These are phyloP conservation scores for Kodamaea anthophila DNA, from an alignment of 1,139 yeast genomes.

Conservation along the genomic window DNA sequence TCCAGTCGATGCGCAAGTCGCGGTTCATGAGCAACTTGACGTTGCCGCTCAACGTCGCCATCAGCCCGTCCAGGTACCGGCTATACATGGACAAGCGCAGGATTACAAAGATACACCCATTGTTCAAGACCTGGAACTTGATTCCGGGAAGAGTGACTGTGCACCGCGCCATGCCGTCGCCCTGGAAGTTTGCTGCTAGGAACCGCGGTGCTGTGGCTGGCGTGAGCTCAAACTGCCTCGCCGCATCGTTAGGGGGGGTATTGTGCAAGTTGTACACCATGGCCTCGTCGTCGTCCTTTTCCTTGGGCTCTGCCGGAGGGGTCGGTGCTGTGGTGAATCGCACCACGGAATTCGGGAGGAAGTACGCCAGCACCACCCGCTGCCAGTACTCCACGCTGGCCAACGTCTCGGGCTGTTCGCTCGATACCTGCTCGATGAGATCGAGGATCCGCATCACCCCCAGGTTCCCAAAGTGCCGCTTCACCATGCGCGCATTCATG, in stretches of 20 bases:
- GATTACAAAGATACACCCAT: slow-evolving; percentile 59
- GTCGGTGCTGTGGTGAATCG: slow-evolving; percentile 21
- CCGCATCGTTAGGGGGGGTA: slow-evolving; percentile 8
- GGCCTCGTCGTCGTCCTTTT: slow-evolving; percentile 6
- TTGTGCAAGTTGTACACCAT: slow-evolving; percentile 8
- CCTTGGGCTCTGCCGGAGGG: slow-evolving; percentile 5
- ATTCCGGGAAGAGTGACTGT: slow-evolving; percentile 58
- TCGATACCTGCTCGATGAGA: slow-evolving; percentile 31
- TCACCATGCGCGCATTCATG: slow-evolving; percentile 30
- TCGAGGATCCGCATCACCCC: slow-evolving; percentile 37
- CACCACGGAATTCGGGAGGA: slow-evolving; percentile 25
- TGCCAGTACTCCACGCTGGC: slow-evolving; percentile 34
- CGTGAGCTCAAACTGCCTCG: slow-evolving; percentile 58
- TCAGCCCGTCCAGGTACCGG: slow-evolving; percentile 63
- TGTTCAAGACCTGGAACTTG: slow-evolving; percentile 59
- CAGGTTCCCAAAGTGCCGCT: slow-evolving; percentile 41
- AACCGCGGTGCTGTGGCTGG: slow-evolving; percentile 63
- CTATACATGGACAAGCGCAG: slow-evolving; percentile 51
- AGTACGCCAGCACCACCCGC: slow-evolving; percentile 28
- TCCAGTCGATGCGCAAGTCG: slow-evolving; percentile 62
- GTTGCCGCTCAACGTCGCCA: slow-evolving; percentile 55
- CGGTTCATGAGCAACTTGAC: slow-evolving; percentile 56
- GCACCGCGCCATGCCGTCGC: slow-evolving; percentile 48
- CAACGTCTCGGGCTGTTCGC: slow-evolving; percentile 27
- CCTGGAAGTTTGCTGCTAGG: slow-evolving; percentile 45